Evolutionary conservation across 768 basidiomycete species (phyloP).

Genomic region (Vararia minispora): DNA sequence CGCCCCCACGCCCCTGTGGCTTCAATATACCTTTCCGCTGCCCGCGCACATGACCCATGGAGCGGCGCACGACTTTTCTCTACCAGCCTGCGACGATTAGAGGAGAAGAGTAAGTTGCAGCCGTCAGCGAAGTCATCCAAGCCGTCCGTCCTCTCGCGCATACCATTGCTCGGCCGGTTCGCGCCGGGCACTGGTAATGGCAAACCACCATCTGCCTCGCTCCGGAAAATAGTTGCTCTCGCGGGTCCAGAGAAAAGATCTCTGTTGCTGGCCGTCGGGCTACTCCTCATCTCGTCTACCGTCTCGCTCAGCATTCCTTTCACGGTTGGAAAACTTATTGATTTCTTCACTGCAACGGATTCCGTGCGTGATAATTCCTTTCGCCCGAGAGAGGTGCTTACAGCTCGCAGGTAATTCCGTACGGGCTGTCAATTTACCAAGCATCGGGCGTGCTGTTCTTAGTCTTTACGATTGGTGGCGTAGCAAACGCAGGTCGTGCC

Average conservation of each 20-base stretch:
- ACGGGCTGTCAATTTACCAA: slow-evolving; percentile 68
- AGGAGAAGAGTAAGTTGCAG: too few relatives aligned
- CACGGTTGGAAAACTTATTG: slow-evolving; percentile 88
- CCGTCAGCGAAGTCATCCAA: too few relatives aligned
- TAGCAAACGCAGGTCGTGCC: slow-evolving; percentile 74
- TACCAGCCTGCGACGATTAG: too few relatives aligned
- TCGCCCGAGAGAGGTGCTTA: too few relatives aligned
- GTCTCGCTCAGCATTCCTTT: slow-evolving; percentile 91
- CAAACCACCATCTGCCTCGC: slow-evolving; percentile 40
- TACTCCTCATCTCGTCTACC: slow-evolving; percentile 77
- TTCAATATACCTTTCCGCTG: too few relatives aligned
- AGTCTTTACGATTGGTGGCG: slow-evolving; percentile 79
- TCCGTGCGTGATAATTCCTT: too few relatives aligned
- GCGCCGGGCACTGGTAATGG: slow-evolving; percentile 2
- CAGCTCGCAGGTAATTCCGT: slow-evolving; percentile 56
- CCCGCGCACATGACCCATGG: too few relatives aligned
- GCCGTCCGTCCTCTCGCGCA: too few relatives aligned
- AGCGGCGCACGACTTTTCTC: too few relatives aligned
- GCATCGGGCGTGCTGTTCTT: slow-evolving; percentile 65
- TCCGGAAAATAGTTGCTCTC: slow-evolving; percentile 65
- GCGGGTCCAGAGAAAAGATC: slow-evolving; percentile 78
- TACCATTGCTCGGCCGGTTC: too few relatives aligned
- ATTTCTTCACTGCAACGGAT: slow-evolving; percentile 70
- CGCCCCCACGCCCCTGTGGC: too few relatives aligned
- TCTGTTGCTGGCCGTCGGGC: slow-evolving; percentile 60